Conservation (phyloP, 495 filamentous ascomycete genomes). For the Beverwykella pulmonaria region DNA sequence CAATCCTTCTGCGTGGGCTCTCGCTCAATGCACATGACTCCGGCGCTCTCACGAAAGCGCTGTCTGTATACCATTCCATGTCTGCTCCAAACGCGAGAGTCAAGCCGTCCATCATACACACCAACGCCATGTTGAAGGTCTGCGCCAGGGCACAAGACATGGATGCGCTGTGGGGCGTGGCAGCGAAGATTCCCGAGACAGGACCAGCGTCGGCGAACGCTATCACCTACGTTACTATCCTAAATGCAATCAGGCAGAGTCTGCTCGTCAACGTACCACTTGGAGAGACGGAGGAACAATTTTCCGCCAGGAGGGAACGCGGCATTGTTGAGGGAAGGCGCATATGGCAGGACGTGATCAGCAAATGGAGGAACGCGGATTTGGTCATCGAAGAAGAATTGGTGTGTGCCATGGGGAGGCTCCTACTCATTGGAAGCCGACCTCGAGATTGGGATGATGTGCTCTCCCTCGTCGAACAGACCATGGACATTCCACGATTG, state of each 20-base stretch:
- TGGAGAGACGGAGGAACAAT: slow-evolving; percentile 46
- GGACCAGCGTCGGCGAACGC: slow-evolving; percentile 64
- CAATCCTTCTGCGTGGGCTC: slow-evolving; percentile 77
- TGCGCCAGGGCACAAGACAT: slow-evolving; percentile 71
- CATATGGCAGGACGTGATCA: slow-evolving; percentile 79
- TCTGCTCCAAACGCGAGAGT: slow-evolving; percentile 57
- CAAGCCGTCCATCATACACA: slow-evolving; percentile 72
- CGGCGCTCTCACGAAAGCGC: slow-evolving; percentile 61
- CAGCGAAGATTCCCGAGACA: slow-evolving; percentile 63
- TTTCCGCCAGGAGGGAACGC: slow-evolving; percentile 35
- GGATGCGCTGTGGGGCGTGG: slow-evolving; percentile 74
- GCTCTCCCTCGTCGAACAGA: slow-evolving; percentile 72
- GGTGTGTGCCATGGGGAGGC: slow-evolving; percentile 72
- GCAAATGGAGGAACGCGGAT: slow-evolving; percentile 69
- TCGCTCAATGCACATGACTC: slow-evolving; percentile 55
- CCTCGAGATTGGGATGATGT: slow-evolving; percentile 68
- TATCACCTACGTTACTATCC: slow-evolving; percentile 75
- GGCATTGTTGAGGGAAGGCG: slow-evolving; percentile 61
- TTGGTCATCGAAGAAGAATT: slow-evolving; percentile 72
- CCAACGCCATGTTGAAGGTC: slow-evolving; percentile 81
- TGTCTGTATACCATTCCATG: slow-evolving; percentile 74
- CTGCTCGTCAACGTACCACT: slow-evolving; percentile 41
- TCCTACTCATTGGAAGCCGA: slow-evolving; percentile 63
- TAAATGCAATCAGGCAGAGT: slow-evolving; percentile 66
- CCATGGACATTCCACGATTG: slow-evolving; percentile 66